A percentile compares a stretch with the other conserved stretches of the same genome.
These are phyloP conservation scores for Ceriops tagal DNA, from an alignment of 345 rosid genomes.

Conservation along the genomic window DNA sequence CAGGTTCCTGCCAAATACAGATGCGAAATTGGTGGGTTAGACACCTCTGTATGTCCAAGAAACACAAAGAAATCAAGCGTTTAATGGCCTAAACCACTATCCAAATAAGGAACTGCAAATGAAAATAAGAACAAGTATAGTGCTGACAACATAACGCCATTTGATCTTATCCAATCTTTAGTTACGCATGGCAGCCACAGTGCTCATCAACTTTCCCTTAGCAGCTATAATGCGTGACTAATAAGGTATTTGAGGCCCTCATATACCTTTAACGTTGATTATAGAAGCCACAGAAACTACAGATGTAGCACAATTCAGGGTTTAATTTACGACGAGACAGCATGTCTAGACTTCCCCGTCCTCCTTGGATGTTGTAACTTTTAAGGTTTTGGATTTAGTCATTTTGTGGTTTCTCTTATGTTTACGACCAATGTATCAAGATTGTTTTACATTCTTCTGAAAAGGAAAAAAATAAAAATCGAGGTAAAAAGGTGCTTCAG, in stretches of 20 bases:
- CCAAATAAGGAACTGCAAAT: background rate
- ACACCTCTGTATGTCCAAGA: background rate
- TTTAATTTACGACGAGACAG: too few relatives aligned
- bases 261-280: background rate
- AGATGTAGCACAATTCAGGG: too few relatives aligned
- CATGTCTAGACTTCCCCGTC: background rate
- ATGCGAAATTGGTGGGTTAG: background rate
- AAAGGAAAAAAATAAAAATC: too few relatives aligned
- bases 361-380: background rate
- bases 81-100: too few relatives aligned
- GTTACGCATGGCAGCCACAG: background rate
- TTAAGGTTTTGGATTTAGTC: background rate
- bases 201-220: background rate
- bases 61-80: too few relatives aligned
- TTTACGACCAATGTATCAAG: background rate
- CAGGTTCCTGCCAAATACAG: conserved; percentile 57
- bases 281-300: background rate
- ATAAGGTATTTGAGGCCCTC: background rate
- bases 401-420: background rate
- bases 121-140: background rate
- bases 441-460: background rate
- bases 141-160: too few relatives aligned
- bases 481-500: too few relatives aligned
- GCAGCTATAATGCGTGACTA: background rate
- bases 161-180: background rate